A percentile compares a stretch with the other conserved stretches of the same genome.
phyloP scores from a whole-genome alignment of 257 asterid genomes.

The Capsicum chinense region DNA sequence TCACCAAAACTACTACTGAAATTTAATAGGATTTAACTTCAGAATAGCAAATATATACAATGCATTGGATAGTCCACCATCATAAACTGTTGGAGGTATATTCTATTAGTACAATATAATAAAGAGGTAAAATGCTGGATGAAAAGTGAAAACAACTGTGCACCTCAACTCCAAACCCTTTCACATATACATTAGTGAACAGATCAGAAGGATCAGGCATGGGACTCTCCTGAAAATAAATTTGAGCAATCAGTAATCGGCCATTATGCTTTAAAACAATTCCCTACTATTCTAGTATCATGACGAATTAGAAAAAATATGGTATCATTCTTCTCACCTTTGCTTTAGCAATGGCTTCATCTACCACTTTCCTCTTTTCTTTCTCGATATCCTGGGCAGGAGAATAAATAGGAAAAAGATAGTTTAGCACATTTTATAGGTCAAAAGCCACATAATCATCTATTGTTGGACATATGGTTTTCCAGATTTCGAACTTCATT shows the following conservation, averaged over 20 bases:
- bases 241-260: conserved; percentile 26
- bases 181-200: conserved; percentile 76
- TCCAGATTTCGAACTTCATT: background rate
- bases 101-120: background rate
- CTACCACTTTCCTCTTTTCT: conserved; percentile 81
- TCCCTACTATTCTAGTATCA: background rate
- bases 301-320: background rate
- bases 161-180: conserved; percentile 90
- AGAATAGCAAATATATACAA: background rate
- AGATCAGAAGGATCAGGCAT: conserved; percentile 91
- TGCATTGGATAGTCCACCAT: background rate
- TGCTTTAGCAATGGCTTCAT: conserved; percentile 95
- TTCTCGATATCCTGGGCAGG: conserved; percentile 79
- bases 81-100: background rate
- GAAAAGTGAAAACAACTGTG: conserved; percentile 25
- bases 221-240: conserved; percentile 77
- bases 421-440: conserved; percentile 8
- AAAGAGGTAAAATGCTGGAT: background rate
- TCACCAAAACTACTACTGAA: background rate
- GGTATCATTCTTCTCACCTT: conserved; percentile 60
- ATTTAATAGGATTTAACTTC: background rate
- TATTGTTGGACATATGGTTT: conserved; percentile 42
- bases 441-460: background rate
- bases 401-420: background rate
- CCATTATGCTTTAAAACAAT: conserved; percentile 18